Conservation (phyloP, 1,139 yeast species). For the Protomyces arabidopsidicola region DNA sequence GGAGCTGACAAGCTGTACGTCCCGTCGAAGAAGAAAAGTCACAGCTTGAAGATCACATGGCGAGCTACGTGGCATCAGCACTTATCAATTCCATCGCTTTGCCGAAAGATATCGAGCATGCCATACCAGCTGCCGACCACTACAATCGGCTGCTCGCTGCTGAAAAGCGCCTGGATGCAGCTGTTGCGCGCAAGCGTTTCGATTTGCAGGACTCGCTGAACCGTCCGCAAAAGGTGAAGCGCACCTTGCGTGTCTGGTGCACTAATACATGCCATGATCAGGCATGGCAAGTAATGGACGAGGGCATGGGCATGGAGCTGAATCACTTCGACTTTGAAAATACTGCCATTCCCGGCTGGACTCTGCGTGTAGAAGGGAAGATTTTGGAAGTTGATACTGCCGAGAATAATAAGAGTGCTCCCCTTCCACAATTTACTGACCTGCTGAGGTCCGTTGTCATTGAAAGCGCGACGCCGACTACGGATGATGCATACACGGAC, state of each 20-base stretch:
- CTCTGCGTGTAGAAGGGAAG: slow-evolving; percentile 81
- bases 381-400: slow-evolving; percentile 43
- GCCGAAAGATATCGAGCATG: slow-evolving; percentile 33
- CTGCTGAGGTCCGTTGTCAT: slow-evolving; percentile 80
- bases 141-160: slow-evolving; percentile 70
- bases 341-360: slow-evolving; percentile 59
- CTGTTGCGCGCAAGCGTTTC: slow-evolving; percentile 72
- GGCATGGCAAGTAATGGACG: slow-evolving; percentile 65
- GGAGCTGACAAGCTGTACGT: no score
- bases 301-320: slow-evolving; percentile 33
- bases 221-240: slow-evolving; percentile 42
- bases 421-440: slow-evolving; percentile 63
- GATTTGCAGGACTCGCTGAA: slow-evolving; percentile 71
- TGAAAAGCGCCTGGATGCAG: slow-evolving; percentile 73
- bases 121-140: slow-evolving; percentile 68
- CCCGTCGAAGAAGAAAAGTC: no score
- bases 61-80: background rate
- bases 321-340: slow-evolving; percentile 41
- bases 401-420: slow-evolving; percentile 35
- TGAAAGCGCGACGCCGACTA: slow-evolving; percentile 51
- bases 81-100: background rate
- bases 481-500: slow-evolving; percentile 40
- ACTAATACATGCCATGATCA: slow-evolving; percentile 82
- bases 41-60: background rate
- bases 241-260: slow-evolving; percentile 68